Base-by-base conservation (phyloP, 2,329 filamentous ascomycete genomes). In the Elsinoe fawcettii region DNA sequence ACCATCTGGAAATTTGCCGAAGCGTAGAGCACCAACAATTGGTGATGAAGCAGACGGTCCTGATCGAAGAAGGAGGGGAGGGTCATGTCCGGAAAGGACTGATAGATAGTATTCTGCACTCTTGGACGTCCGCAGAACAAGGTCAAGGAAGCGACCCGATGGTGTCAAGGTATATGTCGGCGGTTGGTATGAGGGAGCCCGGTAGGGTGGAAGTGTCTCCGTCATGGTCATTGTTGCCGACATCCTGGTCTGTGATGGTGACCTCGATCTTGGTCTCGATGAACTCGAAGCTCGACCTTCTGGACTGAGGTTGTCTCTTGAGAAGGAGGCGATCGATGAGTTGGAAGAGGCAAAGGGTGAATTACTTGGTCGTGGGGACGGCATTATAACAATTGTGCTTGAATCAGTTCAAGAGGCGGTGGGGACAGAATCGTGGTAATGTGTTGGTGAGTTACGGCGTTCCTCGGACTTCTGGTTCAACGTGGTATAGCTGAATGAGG, bases 1-100 rank as follows among this genome's bases (percentile, higher is more conserved):
- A 20, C 49, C 49, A 20, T 53, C 49, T 5, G 49, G 49, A n/a
- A 53, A 53, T 11, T 53, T 53, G 49, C 49, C 49, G n/a, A 53
- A 53, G 16, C 49, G 49, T 16, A 53, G 49, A 22, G 49, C 49
- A n/a, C 25, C 49, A 16, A 53, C 30, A 12, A 53, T 53, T 11
- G 49, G 49, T 11, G 30, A 37, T 12, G 49, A 53, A n/a, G 49
- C 12, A 20, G 49, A 34, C 11, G 49, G 49, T 36, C 49, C 49
- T 12, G 49, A 36, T 4, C 49, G 49, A 30, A 53, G 49, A 14
- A 53, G 34, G 20, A 53, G 49, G 2, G 49, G 49, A n/a, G 49
- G 49, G 18, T 53, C 34, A 16, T 53, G 49, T n/a, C 34, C 49
- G 14, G 49, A 18, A 20, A 53, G 49, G 7, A 53, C 49, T 23